A percentile compares a stretch with the other conserved stretches of the same genome.
phyloP scores from a whole-genome alignment of 2,329 filamentous ascomycete species.

The Paramyrothecium sp. region DNA sequence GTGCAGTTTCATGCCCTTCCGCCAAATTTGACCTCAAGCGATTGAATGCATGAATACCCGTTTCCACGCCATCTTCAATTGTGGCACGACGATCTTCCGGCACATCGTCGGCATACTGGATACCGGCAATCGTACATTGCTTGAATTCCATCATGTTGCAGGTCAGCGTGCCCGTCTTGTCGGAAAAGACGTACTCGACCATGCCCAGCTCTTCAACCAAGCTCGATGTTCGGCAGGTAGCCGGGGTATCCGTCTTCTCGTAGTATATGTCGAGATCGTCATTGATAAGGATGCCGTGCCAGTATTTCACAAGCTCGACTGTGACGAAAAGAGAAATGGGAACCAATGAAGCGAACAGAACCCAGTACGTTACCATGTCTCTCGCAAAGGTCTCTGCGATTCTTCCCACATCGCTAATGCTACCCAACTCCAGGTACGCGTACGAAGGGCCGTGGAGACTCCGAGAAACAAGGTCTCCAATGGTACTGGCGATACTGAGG shows the following conservation, averaged over 20 bases:
- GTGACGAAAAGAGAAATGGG: conserved; percentile 98
- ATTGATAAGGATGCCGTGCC: conserved; percentile 95
- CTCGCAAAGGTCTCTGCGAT: conserved; percentile 81
- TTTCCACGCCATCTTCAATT: conserved; percentile 74
- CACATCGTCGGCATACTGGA: conserved; percentile 90
- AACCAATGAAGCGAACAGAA: conserved; percentile 92
- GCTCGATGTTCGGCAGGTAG: conserved; percentile 93
- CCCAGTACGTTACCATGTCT: conserved; percentile 98
- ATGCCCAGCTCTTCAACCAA: conserved; percentile 96
- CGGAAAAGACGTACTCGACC: conserved; percentile 98
- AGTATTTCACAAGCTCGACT: conserved; percentile 96
- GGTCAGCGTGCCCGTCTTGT: conserved; percentile 97
- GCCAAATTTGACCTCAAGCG: conserved; percentile 68
- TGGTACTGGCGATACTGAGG: conserved; percentile 85
- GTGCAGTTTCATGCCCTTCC: conserved; percentile 46
- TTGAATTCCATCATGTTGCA: conserved; percentile 99
- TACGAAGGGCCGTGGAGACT: conserved; percentile 62
- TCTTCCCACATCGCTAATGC: conserved; percentile 50
- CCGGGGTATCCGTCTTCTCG: conserved; percentile 89
- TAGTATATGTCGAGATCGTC: conserved; percentile 98
- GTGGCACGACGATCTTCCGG: conserved; percentile 85
- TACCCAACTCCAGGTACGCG: conserved; percentile 68
- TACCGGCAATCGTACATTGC: conserved; percentile 87
- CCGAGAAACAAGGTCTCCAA: conserved; percentile 83
- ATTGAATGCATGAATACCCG: conserved; percentile 83